These are phyloP conservation scores for Aspergillus felis DNA, from an alignment of 2,329 filamentous ascomycete genomes.

Conservation along the genomic window DNA sequence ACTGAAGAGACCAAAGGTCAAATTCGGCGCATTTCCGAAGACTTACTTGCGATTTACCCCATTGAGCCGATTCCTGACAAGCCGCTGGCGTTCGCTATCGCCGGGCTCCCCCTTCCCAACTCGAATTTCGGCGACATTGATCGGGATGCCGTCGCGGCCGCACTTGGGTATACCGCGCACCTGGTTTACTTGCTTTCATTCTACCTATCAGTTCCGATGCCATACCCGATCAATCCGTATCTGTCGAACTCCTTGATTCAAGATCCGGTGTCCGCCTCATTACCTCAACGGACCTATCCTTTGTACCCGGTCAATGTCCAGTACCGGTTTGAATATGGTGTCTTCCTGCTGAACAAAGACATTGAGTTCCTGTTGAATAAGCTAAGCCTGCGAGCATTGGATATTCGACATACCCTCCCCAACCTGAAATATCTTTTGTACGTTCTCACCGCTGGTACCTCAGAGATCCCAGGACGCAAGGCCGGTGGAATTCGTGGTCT, in stretches of 20 bases:
- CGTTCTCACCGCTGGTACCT: slow-evolving; percentile 75
- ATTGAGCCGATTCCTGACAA: slow-evolving; percentile 65
- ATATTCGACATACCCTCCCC: slow-evolving; percentile 86
- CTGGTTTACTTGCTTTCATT: slow-evolving; percentile 72
- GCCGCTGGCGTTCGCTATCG: slow-evolving; percentile 79
- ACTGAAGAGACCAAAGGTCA: slow-evolving; percentile 72
- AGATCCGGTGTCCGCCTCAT: slow-evolving; percentile 62
- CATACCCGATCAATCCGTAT: slow-evolving; percentile 70
- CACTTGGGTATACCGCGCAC: slow-evolving; percentile 74
- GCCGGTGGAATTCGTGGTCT: slow-evolving; percentile 51
- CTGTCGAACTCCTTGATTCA: slow-evolving; percentile 72
- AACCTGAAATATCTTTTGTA: slow-evolving; percentile 93
- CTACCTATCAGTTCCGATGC: slow-evolving; percentile 73
- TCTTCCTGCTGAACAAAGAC: slow-evolving; percentile 95
- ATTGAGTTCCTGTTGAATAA: slow-evolving; percentile 67
- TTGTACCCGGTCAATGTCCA: slow-evolving; percentile 71
- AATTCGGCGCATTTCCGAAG: slow-evolving; percentile 80
- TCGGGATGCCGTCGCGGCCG: slow-evolving; percentile 70
- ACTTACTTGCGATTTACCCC: slow-evolving; percentile 72
- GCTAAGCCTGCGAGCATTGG: slow-evolving; percentile 74
- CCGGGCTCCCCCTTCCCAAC: slow-evolving; percentile 73
- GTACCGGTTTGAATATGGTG: slow-evolving; percentile 92
- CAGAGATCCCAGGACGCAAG: slow-evolving; percentile 55
- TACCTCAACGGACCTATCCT: slow-evolving; percentile 68
- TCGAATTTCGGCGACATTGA: slow-evolving; percentile 66